These are phyloP conservation scores for Tarenaya hassleriana DNA, from an alignment of 345 rosid genomes.

Conservation along the genomic window DNA sequence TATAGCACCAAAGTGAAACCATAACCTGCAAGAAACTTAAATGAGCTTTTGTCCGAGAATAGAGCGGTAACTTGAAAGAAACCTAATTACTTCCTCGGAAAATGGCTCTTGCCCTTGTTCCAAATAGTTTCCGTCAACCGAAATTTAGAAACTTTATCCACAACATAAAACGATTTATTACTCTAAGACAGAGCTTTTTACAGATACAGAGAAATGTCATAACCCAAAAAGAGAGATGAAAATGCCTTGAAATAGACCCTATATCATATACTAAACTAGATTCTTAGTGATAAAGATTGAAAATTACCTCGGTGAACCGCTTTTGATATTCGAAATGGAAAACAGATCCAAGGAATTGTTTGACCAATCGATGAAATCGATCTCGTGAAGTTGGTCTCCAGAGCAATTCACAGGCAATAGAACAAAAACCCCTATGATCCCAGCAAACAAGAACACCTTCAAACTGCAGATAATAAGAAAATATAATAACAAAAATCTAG, in stretches of 20 bases:
- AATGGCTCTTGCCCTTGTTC: background rate
- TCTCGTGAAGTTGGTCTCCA: slow-evolving; percentile 54
- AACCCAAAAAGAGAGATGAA: too few relatives aligned
- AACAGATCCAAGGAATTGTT: slow-evolving; percentile 76
- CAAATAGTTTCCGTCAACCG: slow-evolving; percentile 1
- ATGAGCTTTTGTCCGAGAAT: slow-evolving; percentile 11
- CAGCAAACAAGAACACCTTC: slow-evolving; percentile 80
- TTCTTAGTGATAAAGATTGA: slow-evolving; percentile 6
- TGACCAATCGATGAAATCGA: slow-evolving; percentile 60
- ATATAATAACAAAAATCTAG: slow-evolving; percentile 1
- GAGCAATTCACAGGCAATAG: slow-evolving; percentile 82
- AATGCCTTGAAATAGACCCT: background rate
- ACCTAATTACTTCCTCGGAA: background rate
- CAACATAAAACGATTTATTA: slow-evolving; percentile 14
- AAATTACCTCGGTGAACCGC: slow-evolving; percentile 58
- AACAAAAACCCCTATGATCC: slow-evolving; percentile 74
- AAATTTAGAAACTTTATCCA: too few relatives aligned
- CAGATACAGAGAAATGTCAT: too few relatives aligned
- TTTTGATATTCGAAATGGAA: slow-evolving; percentile 67
- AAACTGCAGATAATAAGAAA: slow-evolving; percentile 56
- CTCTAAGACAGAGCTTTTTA: too few relatives aligned
- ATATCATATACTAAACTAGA: background rate
- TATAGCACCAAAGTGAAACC: slow-evolving; percentile 85
- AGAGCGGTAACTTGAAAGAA: slow-evolving; percentile 2
- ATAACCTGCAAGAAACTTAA: slow-evolving; percentile 57